Base-by-base conservation (phyloP, 2,329 filamentous ascomycete species). In the Aspergillus brasiliensis region DNA sequence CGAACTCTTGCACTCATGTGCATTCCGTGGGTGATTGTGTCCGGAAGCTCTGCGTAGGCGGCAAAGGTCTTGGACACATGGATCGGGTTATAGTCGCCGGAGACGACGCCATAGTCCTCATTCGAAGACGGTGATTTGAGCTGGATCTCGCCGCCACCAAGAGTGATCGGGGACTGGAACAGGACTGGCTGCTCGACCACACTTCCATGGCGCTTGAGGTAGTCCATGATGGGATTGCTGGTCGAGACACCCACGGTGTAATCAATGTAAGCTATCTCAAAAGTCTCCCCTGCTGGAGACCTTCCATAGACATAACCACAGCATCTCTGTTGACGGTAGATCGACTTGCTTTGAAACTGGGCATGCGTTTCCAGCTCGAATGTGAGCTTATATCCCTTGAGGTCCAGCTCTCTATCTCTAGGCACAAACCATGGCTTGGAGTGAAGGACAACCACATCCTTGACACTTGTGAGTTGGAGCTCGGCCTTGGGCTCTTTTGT, bases 21-120 rank as follows among this genome's bases (percentile, higher is more conserved):
- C 94, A 98, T 97, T 76, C 94, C 94, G 75, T 98, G 94, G 0
- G 94, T 97, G 72, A 98, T 97, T 40, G 94, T 97, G 49, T 93
- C 94, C 2, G 92, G 92, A 13, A 97, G 84, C 75, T 92, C 93
- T 73, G 94, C 94, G 71, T 97, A 97, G 77, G 86, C 91, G 17
- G 94, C 90, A 78, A 97, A 97, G 51, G 96, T 90, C 54, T 92
- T 89, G n/a, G 93, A 96, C 47, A 97, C 92, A 82, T 98, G 94
- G 64, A 98, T 97, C 15, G 94, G 94, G 79, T 98, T 98, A 84
- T 91, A 97, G 75, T 98, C 94, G 49, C 93, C 92, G 54, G 94
- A 97, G 15, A 97, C 93, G 67, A 91, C 90, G 59, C 93, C 93
- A 72, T 98, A 98, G 21, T 90, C 95, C 82, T 97, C 93, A 79